These are phyloP conservation scores for Apophysomyces variabilis DNA, from an alignment of 371 early-diverging fungal genomes.

Conservation along the genomic window DNA sequence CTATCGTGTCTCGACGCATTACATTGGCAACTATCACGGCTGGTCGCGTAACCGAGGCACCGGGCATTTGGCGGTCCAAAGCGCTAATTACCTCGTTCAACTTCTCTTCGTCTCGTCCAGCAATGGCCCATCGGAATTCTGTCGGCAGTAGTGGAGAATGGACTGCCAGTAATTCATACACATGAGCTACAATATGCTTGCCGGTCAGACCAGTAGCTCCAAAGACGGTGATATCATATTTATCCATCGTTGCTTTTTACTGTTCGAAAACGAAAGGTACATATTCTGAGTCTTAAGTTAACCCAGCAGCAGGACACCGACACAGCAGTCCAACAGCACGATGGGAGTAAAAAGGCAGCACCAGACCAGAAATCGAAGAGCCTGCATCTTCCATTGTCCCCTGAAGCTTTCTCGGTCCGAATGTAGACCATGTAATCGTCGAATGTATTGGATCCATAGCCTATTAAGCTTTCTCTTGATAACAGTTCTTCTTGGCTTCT, in stretches of 20 bases:
- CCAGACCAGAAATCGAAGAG: no score
- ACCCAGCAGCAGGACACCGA: no score
- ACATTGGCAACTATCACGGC: conserved; percentile 68
- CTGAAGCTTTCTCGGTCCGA: no score
- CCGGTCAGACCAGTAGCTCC: conserved; percentile 93
- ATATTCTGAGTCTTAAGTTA: no score
- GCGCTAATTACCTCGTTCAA: conserved; percentile 39
- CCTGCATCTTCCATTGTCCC: no score
- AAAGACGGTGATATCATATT: conserved; percentile 72
- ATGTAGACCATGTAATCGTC: no score
- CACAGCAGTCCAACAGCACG: no score
- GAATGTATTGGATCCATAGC: no score
- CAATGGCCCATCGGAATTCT: conserved; percentile 65
- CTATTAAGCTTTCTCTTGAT: no score
- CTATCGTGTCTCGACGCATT: conserved; percentile 54
- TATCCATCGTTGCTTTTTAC: background rate
- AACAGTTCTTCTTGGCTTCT: no score
- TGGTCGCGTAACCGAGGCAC: conserved; percentile 34
- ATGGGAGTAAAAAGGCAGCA: no score
- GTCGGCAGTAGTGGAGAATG: conserved; percentile 22
- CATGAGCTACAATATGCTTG: conserved; percentile 70
- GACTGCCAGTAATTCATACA: conserved; percentile 43
- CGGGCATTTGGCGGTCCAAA: conserved; percentile 23
- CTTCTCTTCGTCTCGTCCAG: conserved; percentile 63
- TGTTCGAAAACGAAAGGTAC: no score